A percentile compares a stretch with the other conserved stretches of the same genome.
These are phyloP conservation scores for Hypoxylon sp. DNA, from an alignment of 2,329 filamentous ascomycete species.

Conservation along the genomic window DNA sequence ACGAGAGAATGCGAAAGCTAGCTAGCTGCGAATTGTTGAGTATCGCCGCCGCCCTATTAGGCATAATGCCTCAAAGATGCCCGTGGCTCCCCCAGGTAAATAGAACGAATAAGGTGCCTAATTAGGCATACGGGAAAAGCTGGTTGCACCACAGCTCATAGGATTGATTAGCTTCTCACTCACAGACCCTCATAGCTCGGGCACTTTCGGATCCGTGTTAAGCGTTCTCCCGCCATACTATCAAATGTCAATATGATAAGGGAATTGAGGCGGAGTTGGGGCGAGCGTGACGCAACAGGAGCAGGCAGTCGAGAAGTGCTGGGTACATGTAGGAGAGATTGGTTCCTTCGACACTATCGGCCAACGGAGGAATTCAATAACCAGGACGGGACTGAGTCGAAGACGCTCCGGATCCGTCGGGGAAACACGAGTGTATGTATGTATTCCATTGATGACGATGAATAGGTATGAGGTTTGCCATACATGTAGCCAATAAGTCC, in stretches of 20 bases:
- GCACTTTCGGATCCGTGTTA: constrained; percentile 38
- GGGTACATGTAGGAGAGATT: constrained; percentile 3
- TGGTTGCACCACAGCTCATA: constrained; percentile 26
- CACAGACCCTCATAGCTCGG: constrained; percentile 34
- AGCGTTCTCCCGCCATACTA: constrained; percentile 22
- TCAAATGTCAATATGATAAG: constrained; percentile 32
- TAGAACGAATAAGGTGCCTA: constrained; percentile 25
- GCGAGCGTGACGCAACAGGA: constrained; percentile 24
- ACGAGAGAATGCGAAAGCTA: constrained; percentile 16
- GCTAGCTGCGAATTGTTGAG: constrained; percentile 20
- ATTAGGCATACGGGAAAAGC: constrained; percentile 25
- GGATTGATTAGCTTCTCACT: constrained; percentile 28
- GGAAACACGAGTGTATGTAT: constrained; percentile 17
- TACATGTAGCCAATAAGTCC: constrained; percentile 35
- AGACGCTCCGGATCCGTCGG: constrained; percentile 43
- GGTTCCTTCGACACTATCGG: constrained; percentile 11
- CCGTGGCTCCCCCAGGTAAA: constrained; percentile 17
- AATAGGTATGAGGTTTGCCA: constrained; percentile 9
- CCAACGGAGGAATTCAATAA: constrained; percentile 19
- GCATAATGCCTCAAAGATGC: constrained; percentile 10
- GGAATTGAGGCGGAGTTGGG: constrained; percentile 33
- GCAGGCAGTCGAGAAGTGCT: constrained; percentile 9
- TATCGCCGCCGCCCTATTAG: constrained; percentile 13
- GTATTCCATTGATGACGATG: constrained; percentile 21
- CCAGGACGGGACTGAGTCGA: constrained; percentile 14